These are phyloP conservation scores for Russula abietina DNA, from an alignment of 768 basidiomycete genomes.

Conservation along the genomic window DNA sequence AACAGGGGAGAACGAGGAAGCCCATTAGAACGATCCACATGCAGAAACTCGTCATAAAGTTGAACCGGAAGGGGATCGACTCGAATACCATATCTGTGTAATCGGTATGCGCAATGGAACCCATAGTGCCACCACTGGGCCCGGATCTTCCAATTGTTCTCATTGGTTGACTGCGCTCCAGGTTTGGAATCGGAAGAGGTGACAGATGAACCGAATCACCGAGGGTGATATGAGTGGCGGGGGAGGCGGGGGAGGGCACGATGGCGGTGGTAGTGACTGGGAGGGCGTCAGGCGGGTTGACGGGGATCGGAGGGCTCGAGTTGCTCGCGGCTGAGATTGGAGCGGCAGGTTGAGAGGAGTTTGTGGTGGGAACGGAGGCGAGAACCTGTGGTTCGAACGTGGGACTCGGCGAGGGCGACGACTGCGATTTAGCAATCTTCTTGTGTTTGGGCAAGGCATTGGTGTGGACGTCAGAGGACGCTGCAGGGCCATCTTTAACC, in stretches of 20 bases:
- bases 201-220: no score
- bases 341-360: not conserved
- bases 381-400: not conserved
- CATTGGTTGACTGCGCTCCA: not conserved
- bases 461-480: no score
- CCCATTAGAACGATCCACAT: slow-evolving; percentile 20
- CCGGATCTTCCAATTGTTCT: not conserved
- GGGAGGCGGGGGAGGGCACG: not conserved
- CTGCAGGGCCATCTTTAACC: no score
- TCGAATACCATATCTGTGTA: slow-evolving; percentile 15
- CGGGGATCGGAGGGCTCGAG: not conserved
- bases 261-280: not conserved
- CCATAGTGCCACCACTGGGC: no score
- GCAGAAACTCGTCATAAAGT: slow-evolving; percentile 7
- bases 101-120: not conserved
- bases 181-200: no score
- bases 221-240: no score
- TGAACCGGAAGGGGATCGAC: slow-evolving; percentile 1
- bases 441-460: no score
- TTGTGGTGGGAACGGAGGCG: not conserved
- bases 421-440: not conserved
- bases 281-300: not conserved
- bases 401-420: not conserved
- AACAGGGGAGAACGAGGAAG: slow-evolving; percentile 17
- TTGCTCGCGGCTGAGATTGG: no score